Evolutionary conservation across 768 basidiomycete species (phyloP).

Genomic region (Russula sp.): DNA sequence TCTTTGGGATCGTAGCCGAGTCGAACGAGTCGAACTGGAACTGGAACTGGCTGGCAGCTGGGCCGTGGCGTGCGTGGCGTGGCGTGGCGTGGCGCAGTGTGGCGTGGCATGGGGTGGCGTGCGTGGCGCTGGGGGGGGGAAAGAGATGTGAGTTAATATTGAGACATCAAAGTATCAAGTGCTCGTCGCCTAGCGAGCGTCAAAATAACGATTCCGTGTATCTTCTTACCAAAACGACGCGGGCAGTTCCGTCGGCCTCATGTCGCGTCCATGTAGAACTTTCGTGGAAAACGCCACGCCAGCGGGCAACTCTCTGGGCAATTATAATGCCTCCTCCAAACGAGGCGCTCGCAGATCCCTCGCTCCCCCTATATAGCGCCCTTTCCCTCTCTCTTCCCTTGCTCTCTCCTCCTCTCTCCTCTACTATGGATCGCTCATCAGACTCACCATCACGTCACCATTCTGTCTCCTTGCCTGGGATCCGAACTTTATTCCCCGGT

Average conservation of each 20-base stretch:
- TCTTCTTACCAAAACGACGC: conserved; percentile 28
- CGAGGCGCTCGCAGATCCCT: conserved; percentile 29
- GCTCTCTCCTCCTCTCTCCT: conserved; percentile 5
- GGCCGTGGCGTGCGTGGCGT: no score
- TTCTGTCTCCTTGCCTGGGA: conserved; percentile 34
- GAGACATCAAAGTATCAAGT: no score
- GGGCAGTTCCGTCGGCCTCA: conserved; percentile 27
- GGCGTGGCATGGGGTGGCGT: neutral
- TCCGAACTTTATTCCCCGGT: conserved; percentile 37
- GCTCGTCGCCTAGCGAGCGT: conserved; percentile 8
- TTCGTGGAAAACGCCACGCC: conserved; percentile 31
- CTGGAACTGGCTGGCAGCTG: conserved; percentile 18
- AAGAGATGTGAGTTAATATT: neutral
- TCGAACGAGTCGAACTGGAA: conserved; percentile 19
- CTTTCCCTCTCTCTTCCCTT: conserved; percentile 16
- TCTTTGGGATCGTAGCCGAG: neutral
- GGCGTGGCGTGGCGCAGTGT: neutral
- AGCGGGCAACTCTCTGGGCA: conserved; percentile 22
- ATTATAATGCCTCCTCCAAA: conserved; percentile 28
- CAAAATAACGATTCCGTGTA: conserved; percentile 23
- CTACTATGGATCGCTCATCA: conserved; percentile 26
- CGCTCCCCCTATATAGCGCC: conserved; percentile 29
- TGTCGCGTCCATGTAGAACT: conserved; percentile 24
- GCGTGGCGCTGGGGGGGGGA: neutral
- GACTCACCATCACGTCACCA: conserved; percentile 20